phyloP scores from a whole-genome alignment of 2,329 filamentous ascomycete species.

The Colletotrichum phormii region DNA sequence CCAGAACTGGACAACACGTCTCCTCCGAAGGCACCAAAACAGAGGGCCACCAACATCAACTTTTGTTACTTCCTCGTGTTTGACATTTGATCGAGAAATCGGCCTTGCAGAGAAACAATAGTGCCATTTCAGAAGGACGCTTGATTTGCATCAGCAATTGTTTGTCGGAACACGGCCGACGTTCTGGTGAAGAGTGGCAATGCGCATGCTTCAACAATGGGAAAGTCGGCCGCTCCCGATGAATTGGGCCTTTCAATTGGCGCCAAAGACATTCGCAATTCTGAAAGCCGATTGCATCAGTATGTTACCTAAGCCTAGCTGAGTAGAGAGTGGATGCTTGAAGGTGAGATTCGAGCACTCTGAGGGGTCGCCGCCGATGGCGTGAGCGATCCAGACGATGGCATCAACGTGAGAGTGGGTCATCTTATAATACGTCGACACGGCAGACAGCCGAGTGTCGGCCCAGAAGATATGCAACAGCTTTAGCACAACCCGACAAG shows the following conservation, averaged over 20 bases:
- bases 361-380: conserved; percentile 22
- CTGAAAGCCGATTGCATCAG: conserved; percentile 28
- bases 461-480: neutral
- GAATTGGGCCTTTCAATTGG: neutral
- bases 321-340: neutral
- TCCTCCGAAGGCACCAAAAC: no score
- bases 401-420: conserved; percentile 33
- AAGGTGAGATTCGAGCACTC: neutral
- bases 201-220: neutral
- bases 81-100: neutral
- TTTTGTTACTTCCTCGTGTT: neutral
- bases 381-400: conserved; percentile 32
- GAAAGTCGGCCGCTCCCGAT: neutral
- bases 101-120: neutral
- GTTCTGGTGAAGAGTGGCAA: no score
- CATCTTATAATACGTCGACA: neutral
- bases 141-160: neutral
- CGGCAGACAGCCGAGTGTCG: neutral
- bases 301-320: neutral
- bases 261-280: conserved; percentile 6
- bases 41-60: no score
- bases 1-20: no score
- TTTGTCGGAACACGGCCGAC: conserved; percentile 16
- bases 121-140: neutral
- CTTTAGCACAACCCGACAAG: neutral